Base-by-base conservation (phyloP, 257 asterid genomes). In the Primulina tabacum region DNA sequence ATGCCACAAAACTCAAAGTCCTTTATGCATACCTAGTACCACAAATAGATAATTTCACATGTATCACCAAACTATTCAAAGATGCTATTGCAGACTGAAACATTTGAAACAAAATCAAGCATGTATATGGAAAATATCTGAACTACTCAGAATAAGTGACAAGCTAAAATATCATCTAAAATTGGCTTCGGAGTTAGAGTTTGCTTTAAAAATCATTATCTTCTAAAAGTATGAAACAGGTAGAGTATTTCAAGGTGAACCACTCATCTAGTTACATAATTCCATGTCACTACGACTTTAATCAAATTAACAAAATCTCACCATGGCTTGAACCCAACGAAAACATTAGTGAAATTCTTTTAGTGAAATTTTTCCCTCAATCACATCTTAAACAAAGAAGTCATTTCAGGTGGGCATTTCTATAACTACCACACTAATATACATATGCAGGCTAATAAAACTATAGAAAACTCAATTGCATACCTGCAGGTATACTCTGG, bases 401-500 rank as follows among this genome's bases (percentile, higher is more conserved):
- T 10, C 17, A 16, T 50, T 2, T 50, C 20, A 17, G 53, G 21
- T 50, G 17, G 16, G 21, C 20, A 16, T 16, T 0, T 8, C 20
- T 8, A 50, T 50, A 50, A 50, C 57, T 4, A 50, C 57, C 21
- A 17, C 57, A 4, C 20, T 14, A 50, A 17, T 1, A 50, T 4
- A 17, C 21, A 17, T 50, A 50, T 50, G 35, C 47, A 68, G 16
- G 18, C 52, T 12, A 33, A 52, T 37, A 64, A 24, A 57, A 58
- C 29, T 50, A 11, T 5, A 66, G 24, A 11, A 52, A 53, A 55
- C 47, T 32, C 62, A 58, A 50, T 5, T 12, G 56, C 71, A 66
- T 53, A 91, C 99, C 99, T 89, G 95, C 92, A 85, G 72, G 75
- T 75, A 72, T 81, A 93, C 75, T 93, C 97, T 0, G 88, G 88